A percentile compares a stretch with the other conserved stretches of the same genome.
Conservation (phyloP, 2,329 filamentous ascomycete species). For the Pseudocercospora eumusae region DNA sequence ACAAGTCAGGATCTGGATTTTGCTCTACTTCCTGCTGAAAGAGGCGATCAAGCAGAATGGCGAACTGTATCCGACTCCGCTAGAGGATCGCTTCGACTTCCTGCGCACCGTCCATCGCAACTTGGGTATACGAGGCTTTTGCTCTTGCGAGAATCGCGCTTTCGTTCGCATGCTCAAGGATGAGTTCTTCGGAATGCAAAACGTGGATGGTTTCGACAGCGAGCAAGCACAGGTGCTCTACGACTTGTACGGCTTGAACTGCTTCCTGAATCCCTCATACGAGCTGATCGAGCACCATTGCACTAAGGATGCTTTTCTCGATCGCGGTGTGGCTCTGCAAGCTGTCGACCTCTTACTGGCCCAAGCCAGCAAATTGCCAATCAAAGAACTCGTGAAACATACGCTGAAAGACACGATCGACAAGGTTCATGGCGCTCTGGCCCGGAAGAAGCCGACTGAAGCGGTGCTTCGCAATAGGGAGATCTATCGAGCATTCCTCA, state of each 20-base stretch:
- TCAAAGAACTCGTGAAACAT: slow-evolving; percentile 89
- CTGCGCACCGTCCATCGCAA: slow-evolving; percentile 80
- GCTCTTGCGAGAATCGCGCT: slow-evolving; percentile 79
- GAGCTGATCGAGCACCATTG: slow-evolving; percentile 71
- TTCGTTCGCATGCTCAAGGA: slow-evolving; percentile 87
- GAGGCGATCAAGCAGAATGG: slow-evolving; percentile 70
- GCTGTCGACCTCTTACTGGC: slow-evolving; percentile 81
- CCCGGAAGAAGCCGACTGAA: slow-evolving; percentile 71
- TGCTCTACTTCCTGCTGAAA: slow-evolving; percentile 79
- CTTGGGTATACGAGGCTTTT: slow-evolving; percentile 79
- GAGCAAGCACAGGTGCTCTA: slow-evolving; percentile 84
- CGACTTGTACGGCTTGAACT: slow-evolving; percentile 79
- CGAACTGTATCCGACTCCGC: slow-evolving; percentile 63
- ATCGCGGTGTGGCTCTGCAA: slow-evolving; percentile 75
- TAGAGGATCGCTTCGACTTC: slow-evolving; percentile 75
- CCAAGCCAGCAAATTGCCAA: slow-evolving; percentile 78
- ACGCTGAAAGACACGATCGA: slow-evolving; percentile 89
- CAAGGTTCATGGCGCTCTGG: slow-evolving; percentile 85
- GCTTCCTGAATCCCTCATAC: slow-evolving; percentile 42
- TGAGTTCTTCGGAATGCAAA: slow-evolving; percentile 74
- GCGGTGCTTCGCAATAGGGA: slow-evolving; percentile 85
- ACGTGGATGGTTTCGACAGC: slow-evolving; percentile 78
- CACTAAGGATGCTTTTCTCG: slow-evolving; percentile 68
- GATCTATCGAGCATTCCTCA: slow-evolving; percentile 77
- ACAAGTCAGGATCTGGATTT: slow-evolving; percentile 82